A percentile compares a stretch with the other conserved stretches of the same genome.
Evolutionary conservation across 805 yeast species (phyloP).

Genomic region (Zygoascus bituminiphila): DNA sequence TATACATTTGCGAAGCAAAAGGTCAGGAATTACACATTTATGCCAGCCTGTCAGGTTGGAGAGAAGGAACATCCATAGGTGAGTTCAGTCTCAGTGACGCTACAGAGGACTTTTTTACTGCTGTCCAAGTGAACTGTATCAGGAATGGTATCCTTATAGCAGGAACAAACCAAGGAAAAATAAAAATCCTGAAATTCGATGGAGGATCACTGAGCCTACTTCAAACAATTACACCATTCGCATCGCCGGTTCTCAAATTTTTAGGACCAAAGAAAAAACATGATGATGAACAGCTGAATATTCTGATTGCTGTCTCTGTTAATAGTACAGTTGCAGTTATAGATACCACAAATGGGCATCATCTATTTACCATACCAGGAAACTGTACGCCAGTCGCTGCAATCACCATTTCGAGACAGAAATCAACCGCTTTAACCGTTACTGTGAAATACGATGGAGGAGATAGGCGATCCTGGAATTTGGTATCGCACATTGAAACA

Average conservation of each 20-base stretch:
- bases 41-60: background rate
- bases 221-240: background rate
- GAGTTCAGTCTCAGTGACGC: background rate
- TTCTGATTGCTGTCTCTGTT: conserved; percentile 9
- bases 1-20: background rate
- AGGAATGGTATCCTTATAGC: background rate
- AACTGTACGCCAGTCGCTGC: conserved; percentile 4
- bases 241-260: background rate
- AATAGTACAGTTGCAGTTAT: conserved; percentile 9
- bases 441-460: conserved; percentile 10
- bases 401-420: background rate
- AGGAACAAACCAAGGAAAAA: background rate
- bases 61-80: background rate
- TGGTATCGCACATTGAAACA: background rate
- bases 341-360: conserved; percentile 3
- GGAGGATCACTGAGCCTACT: background rate
- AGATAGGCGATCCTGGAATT: conserved; percentile 11
- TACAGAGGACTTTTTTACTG: background rate
- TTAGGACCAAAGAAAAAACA: background rate
- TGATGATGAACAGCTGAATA: background rate
- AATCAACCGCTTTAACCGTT: background rate
- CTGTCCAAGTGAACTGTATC: background rate
- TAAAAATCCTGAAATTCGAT: background rate
- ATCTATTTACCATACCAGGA: conserved; percentile 10
- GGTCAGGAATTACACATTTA: background rate